phyloP scores from a whole-genome alignment of 306 rosid species.

The Senna siamea region DNA sequence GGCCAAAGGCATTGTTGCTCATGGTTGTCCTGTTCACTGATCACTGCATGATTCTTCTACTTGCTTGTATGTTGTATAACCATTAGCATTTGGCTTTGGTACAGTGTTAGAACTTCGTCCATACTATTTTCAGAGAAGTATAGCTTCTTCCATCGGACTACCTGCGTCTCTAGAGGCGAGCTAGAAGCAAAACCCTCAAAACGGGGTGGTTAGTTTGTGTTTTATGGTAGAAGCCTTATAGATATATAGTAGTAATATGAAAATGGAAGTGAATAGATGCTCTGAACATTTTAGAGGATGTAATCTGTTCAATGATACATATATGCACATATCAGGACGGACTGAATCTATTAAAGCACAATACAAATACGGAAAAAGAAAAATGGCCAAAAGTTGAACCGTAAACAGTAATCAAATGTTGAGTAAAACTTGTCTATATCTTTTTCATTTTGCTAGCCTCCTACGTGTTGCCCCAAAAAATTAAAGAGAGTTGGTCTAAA shows the following conservation, averaged over 20 bases:
- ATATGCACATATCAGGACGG: neutral
- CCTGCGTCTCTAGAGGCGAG: neutral
- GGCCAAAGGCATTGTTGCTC: conserved; percentile 47
- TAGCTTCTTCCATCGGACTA: neutral
- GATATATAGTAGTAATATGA: neutral
- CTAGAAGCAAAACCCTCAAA: neutral
- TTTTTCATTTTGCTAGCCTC: neutral
- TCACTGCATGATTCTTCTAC: neutral
- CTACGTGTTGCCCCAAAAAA: neutral
- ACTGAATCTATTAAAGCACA: neutral
- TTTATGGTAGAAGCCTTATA: neutral
- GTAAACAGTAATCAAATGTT: neutral
- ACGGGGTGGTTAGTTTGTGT: neutral
- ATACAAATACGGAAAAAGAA: neutral
- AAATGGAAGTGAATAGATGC: too few species aligned
- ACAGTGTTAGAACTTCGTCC: neutral
- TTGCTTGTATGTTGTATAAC: neutral
- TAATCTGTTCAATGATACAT: neutral
- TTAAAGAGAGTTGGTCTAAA: neutral
- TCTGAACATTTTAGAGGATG: neutral
- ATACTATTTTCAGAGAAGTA: neutral
- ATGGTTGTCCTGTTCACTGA: conserved; percentile 54
- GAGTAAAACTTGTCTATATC: neutral
- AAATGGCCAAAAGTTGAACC: neutral
- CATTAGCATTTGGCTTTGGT: neutral